Percentiles rank a stretch among this genome's conserved stretches.
Evolutionary conservation across 73 alveolate genomes (phyloP).

Genomic region (Urostyla sp.): DNA sequence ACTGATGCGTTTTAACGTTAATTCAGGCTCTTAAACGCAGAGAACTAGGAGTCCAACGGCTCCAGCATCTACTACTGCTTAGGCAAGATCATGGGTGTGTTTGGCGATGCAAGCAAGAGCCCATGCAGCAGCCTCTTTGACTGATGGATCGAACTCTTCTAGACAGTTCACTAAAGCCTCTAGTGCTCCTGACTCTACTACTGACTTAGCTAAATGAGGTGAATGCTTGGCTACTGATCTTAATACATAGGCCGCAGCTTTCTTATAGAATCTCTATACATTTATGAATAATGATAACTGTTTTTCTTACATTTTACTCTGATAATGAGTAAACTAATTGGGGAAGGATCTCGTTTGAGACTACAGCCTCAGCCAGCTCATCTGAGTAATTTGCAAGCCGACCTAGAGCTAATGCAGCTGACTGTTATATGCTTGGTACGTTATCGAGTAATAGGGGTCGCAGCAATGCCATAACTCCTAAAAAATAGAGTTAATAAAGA

Average conservation of each 20-base stretch:
- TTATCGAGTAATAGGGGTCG: constrained; percentile 98
- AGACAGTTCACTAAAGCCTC: constrained; percentile 98
- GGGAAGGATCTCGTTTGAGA: constrained; percentile 97
- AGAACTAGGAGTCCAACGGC: constrained; percentile 98
- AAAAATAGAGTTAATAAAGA: neutral
- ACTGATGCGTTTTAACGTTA: constrained; percentile 97
- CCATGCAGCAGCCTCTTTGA: constrained; percentile 99
- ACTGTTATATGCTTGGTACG: constrained; percentile 98
- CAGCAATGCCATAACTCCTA: constrained; percentile 98
- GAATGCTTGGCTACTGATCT: constrained; percentile 99
- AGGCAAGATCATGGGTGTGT: constrained; percentile 96
- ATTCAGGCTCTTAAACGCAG: constrained; percentile 99
- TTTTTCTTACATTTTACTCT: constrained; percentile 87
- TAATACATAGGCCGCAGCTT: constrained; percentile 99
- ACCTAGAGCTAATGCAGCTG: constrained; percentile 99
- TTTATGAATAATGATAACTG: neutral
- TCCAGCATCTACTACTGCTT: constrained; percentile 98
- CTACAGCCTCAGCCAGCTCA: constrained; percentile 98
- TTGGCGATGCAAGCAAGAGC: constrained; percentile 97
- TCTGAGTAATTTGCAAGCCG: constrained; percentile 98
- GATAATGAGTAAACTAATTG: constrained; percentile 97
- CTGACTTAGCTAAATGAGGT: constrained; percentile 98
- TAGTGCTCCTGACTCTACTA: constrained; percentile 98
- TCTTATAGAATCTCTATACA: constrained; percentile 92
- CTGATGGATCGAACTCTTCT: constrained; percentile 99